A percentile compares a stretch with the other conserved stretches of the same genome.
Conservation (phyloP, 208 protist genomes). For the Acanthamoeba lenticulata region DNA sequence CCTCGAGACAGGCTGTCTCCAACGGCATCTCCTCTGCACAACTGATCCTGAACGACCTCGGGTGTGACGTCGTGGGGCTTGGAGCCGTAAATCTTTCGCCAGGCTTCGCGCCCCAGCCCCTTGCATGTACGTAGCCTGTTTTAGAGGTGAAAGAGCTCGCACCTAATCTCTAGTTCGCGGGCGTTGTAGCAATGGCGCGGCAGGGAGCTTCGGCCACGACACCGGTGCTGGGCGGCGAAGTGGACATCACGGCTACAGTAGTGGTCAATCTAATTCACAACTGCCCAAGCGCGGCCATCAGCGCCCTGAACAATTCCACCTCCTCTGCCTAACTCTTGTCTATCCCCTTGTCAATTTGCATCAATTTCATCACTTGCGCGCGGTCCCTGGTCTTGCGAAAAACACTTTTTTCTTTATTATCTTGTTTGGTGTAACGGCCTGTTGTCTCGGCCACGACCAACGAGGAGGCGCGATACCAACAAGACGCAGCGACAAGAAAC, state of each 20-base stretch:
- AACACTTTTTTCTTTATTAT: too few species aligned
- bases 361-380: too few species aligned
- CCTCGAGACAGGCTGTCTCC: not conserved
- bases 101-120: not conserved
- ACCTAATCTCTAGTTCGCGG: too few species aligned
- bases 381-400: too few species aligned
- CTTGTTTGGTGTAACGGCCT: too few species aligned
- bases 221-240: not conserved
- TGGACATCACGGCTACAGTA: not conserved
- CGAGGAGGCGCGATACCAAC: too few species aligned
- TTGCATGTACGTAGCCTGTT: not conserved
- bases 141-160: not conserved
- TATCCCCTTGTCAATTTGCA: too few species aligned
- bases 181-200: not conserved
- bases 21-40: not conserved
- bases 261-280: not conserved
- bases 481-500: too few species aligned
- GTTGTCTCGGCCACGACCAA: too few species aligned
- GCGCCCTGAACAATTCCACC: slow-evolving; percentile 15
- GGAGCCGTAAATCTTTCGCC: not conserved
- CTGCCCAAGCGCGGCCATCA: not conserved
- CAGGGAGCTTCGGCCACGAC: not conserved
- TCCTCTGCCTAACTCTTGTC: too few species aligned
- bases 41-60: not conserved
- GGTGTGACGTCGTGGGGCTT: not conserved